phyloP scores from a whole-genome alignment of 2,329 filamentous ascomycete genomes.

The Teratosphaeriaceae sp. region DNA sequence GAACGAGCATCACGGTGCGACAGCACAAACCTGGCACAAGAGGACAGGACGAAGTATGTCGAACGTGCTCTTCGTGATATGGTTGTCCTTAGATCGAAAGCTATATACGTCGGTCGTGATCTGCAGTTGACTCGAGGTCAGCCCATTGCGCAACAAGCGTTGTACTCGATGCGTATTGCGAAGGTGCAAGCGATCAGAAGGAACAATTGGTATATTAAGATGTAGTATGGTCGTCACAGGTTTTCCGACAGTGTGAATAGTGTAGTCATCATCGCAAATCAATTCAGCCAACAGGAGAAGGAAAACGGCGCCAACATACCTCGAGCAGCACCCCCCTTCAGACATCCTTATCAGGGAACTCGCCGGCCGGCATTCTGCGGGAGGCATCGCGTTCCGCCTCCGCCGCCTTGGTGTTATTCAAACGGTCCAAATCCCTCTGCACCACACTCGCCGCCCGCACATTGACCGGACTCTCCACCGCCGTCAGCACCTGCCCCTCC shows the following conservation, averaged over 20 bases:
- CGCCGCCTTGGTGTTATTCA: not conserved
- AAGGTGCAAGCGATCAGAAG: too few relatives aligned
- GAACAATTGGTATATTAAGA: conserved; percentile 24
- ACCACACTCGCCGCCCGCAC: not conserved
- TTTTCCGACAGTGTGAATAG: conserved; percentile 14
- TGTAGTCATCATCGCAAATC: conserved; percentile 17
- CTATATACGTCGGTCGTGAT: too few relatives aligned
- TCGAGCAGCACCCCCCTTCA: not conserved
- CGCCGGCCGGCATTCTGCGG: not conserved
- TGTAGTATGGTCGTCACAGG: conserved; percentile 17
- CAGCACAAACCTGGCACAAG: too few relatives aligned
- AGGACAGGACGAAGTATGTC: too few relatives aligned
- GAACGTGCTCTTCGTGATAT: too few relatives aligned
- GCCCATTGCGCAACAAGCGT: too few relatives aligned
- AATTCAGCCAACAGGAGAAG: not conserved
- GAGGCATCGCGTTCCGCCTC: not conserved
- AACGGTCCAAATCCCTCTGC: conserved; percentile 1
- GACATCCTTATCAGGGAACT: not conserved
- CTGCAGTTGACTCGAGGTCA: too few relatives aligned
- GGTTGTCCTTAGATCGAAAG: too few relatives aligned
- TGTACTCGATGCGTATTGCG: too few relatives aligned
- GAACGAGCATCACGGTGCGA: too few relatives aligned
- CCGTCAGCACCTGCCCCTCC: conserved; percentile 24
- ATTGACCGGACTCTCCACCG: conserved; percentile 15
- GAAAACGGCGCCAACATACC: conserved; percentile 10